Evolutionary conservation across 495 filamentous ascomycete genomes (phyloP), one percentile per base, ranked within the genome.

Genomic region (Cenococcum geophilum): DNA sequence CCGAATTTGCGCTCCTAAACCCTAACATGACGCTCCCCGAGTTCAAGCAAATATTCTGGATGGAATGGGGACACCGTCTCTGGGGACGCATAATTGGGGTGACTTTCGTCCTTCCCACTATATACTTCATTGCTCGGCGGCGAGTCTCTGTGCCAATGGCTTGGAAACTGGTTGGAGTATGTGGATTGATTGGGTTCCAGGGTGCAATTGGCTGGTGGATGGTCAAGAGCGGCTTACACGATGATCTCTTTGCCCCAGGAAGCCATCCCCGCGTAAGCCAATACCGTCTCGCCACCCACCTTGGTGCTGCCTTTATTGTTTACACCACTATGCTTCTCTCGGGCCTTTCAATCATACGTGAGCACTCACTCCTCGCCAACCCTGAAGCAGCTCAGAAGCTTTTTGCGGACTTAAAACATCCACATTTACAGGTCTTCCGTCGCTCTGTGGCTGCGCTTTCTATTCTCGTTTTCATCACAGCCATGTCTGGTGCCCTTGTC

Each of bases 171-270:
- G 76, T 80, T 18, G 92, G 91, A 0, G 96, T 98, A 60, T 86
- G 87, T 21, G 86, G 80, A 36, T 76, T 97, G 55, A 97, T 98
- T 72, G 95, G 89, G 34, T 93, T 96, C 72, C 93, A 98, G 74
- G 93, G 95, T 9, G 85, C 93, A 65, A 80, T 98, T 49, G 93
- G 93, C 10, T 98, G 93, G 93, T 98, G 92, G 90, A 98, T 98
- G 93, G 93, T 98, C 66, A 95, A 95, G 74, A 92, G 87, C 0
- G 93, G 93, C 1, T 77, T 98, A 59, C 90, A 89, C 66, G 93
- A 98, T 71, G 91, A 97, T 68, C 82, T 97, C 18, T 96, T 97
- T 69, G 89, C 87, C 2, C 87, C 89, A 0, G 95, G 92, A 6
- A 86, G 83, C 57, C 90, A 96, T 73, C 93, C 93, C 0, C 83